Evolutionary conservation across 2,329 filamentous ascomycete species (phyloP).

Genomic region (Rutstroemia sp.): DNA sequence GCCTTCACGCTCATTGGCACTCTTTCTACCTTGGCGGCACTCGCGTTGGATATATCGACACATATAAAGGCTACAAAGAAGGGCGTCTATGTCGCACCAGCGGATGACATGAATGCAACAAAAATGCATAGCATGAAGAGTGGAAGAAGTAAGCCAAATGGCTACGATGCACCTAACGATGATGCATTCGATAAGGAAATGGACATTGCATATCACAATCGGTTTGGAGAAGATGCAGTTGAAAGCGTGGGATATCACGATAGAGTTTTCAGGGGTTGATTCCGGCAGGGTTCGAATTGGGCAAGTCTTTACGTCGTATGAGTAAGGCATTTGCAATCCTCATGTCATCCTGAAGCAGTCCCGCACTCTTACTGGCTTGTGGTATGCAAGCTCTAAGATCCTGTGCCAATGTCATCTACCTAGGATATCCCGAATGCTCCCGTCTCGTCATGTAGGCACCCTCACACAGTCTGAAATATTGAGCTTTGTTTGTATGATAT

Average conservation of each 20-base stretch:
- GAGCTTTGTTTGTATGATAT: too few relatives aligned
- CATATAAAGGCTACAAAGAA: constrained; percentile 14
- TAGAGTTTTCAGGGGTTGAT: background rate
- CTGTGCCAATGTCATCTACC: too few relatives aligned
- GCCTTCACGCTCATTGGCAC: constrained; percentile 23
- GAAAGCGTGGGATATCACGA: constrained; percentile 6
- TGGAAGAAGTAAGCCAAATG: constrained; percentile 8
- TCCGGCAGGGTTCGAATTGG: too few relatives aligned
- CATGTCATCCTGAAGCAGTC: too few relatives aligned
- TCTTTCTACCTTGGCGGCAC: constrained; percentile 20
- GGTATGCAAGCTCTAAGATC: too few relatives aligned
- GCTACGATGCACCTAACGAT: constrained; percentile 14
- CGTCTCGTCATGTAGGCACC: background rate
- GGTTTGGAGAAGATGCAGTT: constrained; percentile 18
- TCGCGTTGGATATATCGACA: constrained; percentile 21
- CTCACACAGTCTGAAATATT: too few relatives aligned
- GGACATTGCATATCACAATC: constrained; percentile 24
- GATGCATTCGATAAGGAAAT: constrained; percentile 8
- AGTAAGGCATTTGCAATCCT: too few relatives aligned
- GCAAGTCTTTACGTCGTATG: too few relatives aligned
- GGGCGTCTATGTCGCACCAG: constrained; percentile 21
- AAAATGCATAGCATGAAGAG: constrained; percentile 14
- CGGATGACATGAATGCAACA: constrained; percentile 20
- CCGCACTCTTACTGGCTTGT: too few relatives aligned
- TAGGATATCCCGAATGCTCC: background rate